These are phyloP conservation scores for Pleodorina starrii DNA, from an alignment of 139 green algal species.

Conservation along the genomic window DNA sequence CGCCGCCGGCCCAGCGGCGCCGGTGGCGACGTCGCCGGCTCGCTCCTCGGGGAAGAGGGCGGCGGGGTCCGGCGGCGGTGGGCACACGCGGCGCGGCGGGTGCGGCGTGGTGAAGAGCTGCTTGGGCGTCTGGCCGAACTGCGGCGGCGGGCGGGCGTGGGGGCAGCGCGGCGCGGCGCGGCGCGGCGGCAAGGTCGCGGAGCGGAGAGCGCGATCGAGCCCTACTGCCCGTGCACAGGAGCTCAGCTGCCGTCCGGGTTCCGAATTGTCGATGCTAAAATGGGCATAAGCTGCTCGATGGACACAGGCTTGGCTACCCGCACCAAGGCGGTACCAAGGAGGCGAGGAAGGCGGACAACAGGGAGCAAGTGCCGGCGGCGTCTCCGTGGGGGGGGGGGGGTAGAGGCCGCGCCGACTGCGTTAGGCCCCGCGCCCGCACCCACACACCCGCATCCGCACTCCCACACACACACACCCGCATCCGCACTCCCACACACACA, in stretches of 20 bases:
- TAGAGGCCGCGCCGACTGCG: neutral
- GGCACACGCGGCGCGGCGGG: conserved; percentile 65
- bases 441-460: neutral
- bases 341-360: too few species aligned
- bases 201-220: too few species aligned
- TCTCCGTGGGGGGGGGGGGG: too few species aligned
- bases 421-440: neutral
- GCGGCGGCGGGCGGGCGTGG: neutral
- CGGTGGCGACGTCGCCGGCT: neutral
- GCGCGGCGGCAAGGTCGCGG: neutral
- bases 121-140: conserved; percentile 89
- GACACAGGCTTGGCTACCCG: too few species aligned
- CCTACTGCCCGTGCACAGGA: too few species aligned
- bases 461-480: neutral
- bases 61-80: conserved; percentile 62
- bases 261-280: too few species aligned
- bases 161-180: neutral
- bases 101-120: conserved; percentile 88
- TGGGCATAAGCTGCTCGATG: too few species aligned
- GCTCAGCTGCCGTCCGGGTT: too few species aligned
- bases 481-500: neutral
- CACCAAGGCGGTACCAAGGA: too few species aligned
- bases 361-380: too few species aligned
- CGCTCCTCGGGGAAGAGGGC: conserved; percentile 16
- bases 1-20: neutral